Evolutionary conservation across 1,139 yeast genomes (phyloP).

Genomic region (Trichomonascaceae sp.): DNA sequence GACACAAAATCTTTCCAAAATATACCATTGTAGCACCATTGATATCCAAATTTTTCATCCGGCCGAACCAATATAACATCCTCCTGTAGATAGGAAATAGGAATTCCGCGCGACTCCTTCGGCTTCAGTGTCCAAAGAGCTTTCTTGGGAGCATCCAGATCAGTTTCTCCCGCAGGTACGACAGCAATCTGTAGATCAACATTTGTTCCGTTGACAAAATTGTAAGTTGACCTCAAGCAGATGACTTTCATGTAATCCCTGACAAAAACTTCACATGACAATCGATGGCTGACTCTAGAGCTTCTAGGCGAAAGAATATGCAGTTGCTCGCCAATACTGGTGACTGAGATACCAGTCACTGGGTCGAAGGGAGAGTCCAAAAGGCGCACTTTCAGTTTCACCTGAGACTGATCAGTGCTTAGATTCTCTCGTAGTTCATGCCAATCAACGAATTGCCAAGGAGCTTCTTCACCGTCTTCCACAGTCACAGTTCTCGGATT

Average conservation of each 20-base stretch:
- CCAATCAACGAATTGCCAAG: constrained; percentile 98
- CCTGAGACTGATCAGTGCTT: constrained; percentile 56
- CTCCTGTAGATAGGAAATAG: constrained; percentile 61
- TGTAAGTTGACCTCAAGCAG: constrained; percentile 66
- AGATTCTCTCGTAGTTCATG: constrained; percentile 73
- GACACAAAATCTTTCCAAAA: constrained; percentile 55
- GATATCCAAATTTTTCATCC: constrained; percentile 44
- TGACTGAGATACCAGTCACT: constrained; percentile 55
- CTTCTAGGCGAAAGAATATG: constrained; percentile 61
- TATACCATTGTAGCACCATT: constrained; percentile 60
- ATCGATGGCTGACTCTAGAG: constrained; percentile 60
- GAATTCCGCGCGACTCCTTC: constrained; percentile 56
- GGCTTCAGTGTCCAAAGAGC: constrained; percentile 40
- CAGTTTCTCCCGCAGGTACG: constrained; percentile 15
- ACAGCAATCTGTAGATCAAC: constrained; percentile 44
- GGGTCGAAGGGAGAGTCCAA: constrained; percentile 50
- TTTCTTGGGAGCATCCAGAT: constrained; percentile 12
- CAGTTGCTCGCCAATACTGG: constrained; percentile 79
- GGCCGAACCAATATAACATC: constrained; percentile 61
- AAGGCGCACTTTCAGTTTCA: constrained; percentile 56
- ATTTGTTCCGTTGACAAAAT: constrained; percentile 65
- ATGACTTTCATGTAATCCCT: constrained; percentile 75
- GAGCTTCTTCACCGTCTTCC: constrained; percentile 46
- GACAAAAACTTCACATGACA: constrained; percentile 64
- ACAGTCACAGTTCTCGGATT: constrained; percentile 29